Evolutionary conservation across 1,139 yeast genomes (phyloP), one percentile per base, ranked within the genome.

Genomic region (Blastobotrys raffinosifermentans): DNA sequence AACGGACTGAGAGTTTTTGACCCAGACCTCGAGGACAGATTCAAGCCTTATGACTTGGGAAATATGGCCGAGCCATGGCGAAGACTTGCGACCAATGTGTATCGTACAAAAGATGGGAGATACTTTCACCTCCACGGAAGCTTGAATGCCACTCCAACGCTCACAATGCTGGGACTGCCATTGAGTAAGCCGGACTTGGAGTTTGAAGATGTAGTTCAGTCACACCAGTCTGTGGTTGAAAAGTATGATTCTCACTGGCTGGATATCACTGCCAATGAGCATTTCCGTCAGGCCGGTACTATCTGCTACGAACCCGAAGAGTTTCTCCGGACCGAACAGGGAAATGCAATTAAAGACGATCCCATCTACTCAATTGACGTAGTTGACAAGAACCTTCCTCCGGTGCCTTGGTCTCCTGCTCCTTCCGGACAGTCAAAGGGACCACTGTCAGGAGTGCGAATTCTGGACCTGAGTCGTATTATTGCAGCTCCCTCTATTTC

Each of bases 401-500:
- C 35, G 3, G 31, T 32, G 7, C 6, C 17, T 8, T 32, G 35
- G 35, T 17, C 32, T 4, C 16, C 18, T 9, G 17, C 35, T 10
- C 16, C 35, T 5, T 13, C 23, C 9, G 26, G 25, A 10, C 26
- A 19, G 11, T 17, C 29, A n/a, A 32, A 20, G 9, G 20, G 20
- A 5, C 35, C 35, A 10, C 25, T 32, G 19, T 23, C 26, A 4
- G 35, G 35, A 4, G 25, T 32, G 9, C 18, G 20, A 13, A 32
- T 32, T 11, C 35, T 32, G 8, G 35, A 32, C 18, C 29, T 32
- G 26, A 23, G 30, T 13, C 23, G 35, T 25, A 32, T 32, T 14
- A 32, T 32, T 26, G 35, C 35, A 3, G 35, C 35, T 4, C 35
- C 35, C 14, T 27, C 35, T 4, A 32, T 32, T 15, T 32, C 35